Percentiles rank a stretch among this genome's conserved stretches.
These are phyloP conservation scores for Aquilaria malaccensis DNA, from an alignment of 345 rosid genomes.

Conservation along the genomic window DNA sequence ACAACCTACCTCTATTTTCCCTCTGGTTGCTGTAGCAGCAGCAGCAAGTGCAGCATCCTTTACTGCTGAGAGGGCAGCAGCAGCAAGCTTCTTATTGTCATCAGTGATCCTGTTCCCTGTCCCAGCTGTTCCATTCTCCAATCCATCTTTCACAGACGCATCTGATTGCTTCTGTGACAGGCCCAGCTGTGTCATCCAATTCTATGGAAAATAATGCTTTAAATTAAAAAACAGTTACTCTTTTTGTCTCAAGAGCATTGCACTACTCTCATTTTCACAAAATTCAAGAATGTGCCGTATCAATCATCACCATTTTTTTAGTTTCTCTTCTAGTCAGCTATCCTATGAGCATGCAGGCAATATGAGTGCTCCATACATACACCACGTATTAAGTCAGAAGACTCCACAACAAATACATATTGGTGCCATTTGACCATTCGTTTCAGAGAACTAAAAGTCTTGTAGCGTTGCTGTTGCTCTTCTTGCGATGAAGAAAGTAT, in stretches of 20 bases:
- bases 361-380: too few species aligned
- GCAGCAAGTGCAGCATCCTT: conserved; percentile 40
- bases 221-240: neutral
- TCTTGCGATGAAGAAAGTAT: neutral
- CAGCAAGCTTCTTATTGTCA: conserved; percentile 64
- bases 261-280: too few species aligned
- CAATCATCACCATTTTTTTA: too few species aligned
- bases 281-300: neutral
- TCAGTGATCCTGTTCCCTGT: conserved; percentile 31
- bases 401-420: too few species aligned
- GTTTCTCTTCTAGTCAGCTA: too few species aligned
- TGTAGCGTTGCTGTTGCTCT: too few species aligned
- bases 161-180: conserved; percentile 15
- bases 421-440: too few species aligned
- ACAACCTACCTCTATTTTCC: conserved; percentile 68
- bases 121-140: conserved; percentile 18
- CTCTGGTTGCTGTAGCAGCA: conserved; percentile 50
- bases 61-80: conserved; percentile 89
- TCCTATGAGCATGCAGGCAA: too few species aligned
- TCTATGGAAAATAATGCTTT: conserved; percentile 6
- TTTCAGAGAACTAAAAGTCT: too few species aligned
- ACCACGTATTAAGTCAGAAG: too few species aligned
- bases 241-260: neutral
- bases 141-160: conserved; percentile 7
- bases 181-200: conserved; percentile 20